Percentiles rank a stretch among this genome's conserved stretches.
These are phyloP conservation scores for Phytopythium litorale DNA, from an alignment of 352 stramenopile species.

Conservation along the genomic window DNA sequence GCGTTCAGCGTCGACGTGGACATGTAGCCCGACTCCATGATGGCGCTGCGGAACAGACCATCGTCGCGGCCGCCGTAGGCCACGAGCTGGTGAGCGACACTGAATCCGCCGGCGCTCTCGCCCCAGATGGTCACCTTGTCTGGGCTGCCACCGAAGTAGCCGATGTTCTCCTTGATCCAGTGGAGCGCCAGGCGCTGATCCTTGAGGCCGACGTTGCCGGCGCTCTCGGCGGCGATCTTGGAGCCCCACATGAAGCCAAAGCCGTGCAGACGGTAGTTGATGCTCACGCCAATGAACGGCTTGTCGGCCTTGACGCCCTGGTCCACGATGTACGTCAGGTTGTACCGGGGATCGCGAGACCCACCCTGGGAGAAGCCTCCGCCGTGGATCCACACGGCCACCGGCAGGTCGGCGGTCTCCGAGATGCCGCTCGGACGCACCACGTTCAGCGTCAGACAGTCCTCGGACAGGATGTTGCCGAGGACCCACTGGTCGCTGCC, in stretches of 20 bases:
- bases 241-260: constrained; percentile 31
- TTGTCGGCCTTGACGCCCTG: constrained; percentile 13
- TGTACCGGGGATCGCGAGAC: constrained; percentile 21
- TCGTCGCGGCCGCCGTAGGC: constrained; percentile 27
- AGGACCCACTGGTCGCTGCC: too few species aligned
- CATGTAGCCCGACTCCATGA: constrained; percentile 23
- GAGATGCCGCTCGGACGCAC: constrained; percentile 35
- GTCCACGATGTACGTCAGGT: constrained; percentile 27
- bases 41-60: constrained; percentile 18
- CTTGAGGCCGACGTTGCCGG: constrained; percentile 81
- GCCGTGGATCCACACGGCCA: constrained; percentile 23
- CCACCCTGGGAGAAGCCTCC: constrained; percentile 18
- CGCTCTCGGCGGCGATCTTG: constrained; percentile 31
- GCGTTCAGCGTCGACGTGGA: constrained; percentile 12
- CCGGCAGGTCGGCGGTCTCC: constrained; percentile 12
- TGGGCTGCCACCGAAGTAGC: constrained; percentile 74
- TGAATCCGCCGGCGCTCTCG: constrained; percentile 67
- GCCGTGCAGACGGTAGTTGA: constrained; percentile 36
- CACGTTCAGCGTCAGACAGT: constrained; percentile 88
- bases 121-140: constrained; percentile 82
- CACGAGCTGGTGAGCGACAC: constrained; percentile 25
- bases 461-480: constrained; percentile 36
- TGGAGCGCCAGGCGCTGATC: constrained; percentile 81
- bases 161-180: constrained; percentile 84
- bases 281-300: constrained; percentile 29